Evolutionary conservation across 2,329 filamentous ascomycete species (phyloP).

Genomic region (Ophiostoma quercus): DNA sequence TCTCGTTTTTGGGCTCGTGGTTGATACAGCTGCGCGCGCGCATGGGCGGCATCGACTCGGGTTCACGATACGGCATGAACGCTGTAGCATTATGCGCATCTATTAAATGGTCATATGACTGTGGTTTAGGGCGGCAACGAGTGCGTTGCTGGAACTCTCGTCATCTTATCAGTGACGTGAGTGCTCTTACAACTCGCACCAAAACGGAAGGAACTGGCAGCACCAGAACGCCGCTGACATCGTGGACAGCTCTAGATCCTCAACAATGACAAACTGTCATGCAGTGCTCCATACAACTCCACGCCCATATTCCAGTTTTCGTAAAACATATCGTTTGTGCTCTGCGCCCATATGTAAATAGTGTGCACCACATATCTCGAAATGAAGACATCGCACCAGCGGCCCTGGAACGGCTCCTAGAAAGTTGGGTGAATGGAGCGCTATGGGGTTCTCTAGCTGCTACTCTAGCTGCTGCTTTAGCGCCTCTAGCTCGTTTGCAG

Average conservation of each 20-base stretch:
- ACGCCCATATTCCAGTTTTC: not conserved
- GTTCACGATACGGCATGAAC: not conserved
- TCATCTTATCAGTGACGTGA: not conserved
- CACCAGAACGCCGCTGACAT: not conserved
- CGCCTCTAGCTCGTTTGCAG: not conserved
- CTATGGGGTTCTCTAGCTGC: not conserved
- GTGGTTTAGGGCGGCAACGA: not conserved
- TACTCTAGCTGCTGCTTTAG: not conserved
- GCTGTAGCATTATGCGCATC: not conserved
- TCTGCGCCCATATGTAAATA: not conserved
- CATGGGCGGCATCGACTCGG: not conserved
- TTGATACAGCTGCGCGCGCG: not conserved
- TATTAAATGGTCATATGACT: not conserved
- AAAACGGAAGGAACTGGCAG: not conserved
- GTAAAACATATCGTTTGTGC: not conserved
- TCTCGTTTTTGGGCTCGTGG: slow-evolving; percentile 5
- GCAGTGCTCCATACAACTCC: slow-evolving; percentile 5
- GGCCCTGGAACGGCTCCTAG: not conserved
- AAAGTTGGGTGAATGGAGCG: not conserved
- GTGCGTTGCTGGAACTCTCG: not conserved
- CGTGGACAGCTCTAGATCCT: not conserved
- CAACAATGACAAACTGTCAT: not conserved
- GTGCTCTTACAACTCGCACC: not conserved
- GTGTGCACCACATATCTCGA: not conserved
- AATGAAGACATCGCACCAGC: not conserved